Conservation (phyloP, 495 filamentous ascomycete genomes). For the Penicillium cataractarum region DNA sequence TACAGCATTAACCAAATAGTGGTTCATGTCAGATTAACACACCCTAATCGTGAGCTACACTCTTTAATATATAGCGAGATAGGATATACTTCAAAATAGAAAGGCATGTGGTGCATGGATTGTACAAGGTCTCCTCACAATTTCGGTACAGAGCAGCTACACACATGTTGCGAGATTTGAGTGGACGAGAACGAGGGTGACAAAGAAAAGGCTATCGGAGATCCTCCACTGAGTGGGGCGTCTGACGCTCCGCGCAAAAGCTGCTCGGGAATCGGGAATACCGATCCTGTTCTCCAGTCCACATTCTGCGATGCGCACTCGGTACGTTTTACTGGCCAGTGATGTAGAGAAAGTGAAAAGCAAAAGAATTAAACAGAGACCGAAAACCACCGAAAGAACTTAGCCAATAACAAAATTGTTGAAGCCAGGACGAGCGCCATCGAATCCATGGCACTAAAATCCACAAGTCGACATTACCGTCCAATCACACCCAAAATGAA, state of each 20-base stretch:
- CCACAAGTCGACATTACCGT: neutral
- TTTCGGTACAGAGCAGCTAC: neutral
- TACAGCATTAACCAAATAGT: too few species aligned
- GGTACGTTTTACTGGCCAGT: neutral
- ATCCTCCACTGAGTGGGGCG: slow-evolving; percentile 15
- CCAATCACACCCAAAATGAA: slow-evolving; percentile 10
- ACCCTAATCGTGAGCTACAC: neutral
- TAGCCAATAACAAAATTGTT: neutral
- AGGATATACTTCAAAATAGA: neutral
- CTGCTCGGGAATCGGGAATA: neutral
- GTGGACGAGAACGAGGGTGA: neutral
- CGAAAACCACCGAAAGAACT: neutral
- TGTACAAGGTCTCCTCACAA: neutral
- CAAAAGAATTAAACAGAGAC: neutral
- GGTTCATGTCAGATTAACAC: neutral
- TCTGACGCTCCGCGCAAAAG: neutral
- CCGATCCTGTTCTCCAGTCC: neutral
- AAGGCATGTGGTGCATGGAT: neutral
- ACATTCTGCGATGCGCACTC: neutral
- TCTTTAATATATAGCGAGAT: neutral
- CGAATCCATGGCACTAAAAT: neutral
- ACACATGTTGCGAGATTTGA: neutral
- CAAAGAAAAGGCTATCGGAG: slow-evolving; percentile 15
- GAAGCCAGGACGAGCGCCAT: neutral
- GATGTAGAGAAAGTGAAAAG: neutral